Conservation (phyloP, 768 basidiomycete genomes). For the Mycena epipterygia region DNA sequence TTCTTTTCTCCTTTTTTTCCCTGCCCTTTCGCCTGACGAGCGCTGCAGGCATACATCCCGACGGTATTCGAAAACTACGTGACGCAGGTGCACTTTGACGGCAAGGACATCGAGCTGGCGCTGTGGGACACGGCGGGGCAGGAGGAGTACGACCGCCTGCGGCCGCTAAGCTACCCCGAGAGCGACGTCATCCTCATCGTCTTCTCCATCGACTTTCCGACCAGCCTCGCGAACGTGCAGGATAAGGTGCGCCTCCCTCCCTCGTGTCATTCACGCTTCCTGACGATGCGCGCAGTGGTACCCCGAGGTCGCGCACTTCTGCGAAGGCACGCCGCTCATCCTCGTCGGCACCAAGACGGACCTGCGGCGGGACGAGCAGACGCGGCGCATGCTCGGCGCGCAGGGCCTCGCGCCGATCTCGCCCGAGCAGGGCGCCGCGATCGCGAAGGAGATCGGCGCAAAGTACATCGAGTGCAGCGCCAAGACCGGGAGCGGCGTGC, state of each 20-base stretch:
- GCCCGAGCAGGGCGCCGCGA: conserved; percentile 83
- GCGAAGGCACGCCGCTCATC: conserved; percentile 89
- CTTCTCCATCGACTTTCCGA: conserved; percentile 94
- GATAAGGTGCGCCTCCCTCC: conserved; percentile 74
- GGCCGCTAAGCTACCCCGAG: conserved; percentile 90
- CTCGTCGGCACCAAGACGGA: conserved; percentile 96
- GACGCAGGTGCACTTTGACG: conserved; percentile 87
- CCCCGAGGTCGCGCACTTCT: conserved; percentile 94
- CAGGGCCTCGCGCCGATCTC: conserved; percentile 90
- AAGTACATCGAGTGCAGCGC: conserved; percentile 95
- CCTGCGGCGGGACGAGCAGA: conserved; percentile 87
- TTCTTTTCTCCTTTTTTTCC: too few species aligned
- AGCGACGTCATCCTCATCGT: conserved; percentile 95
- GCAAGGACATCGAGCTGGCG: conserved; percentile 94
- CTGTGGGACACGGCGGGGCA: conserved; percentile 99
- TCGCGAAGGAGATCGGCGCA: conserved; percentile 94
- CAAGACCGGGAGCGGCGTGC: conserved; percentile 90
- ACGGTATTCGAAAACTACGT: conserved; percentile 97
- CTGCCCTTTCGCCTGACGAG: conserved; percentile 3
- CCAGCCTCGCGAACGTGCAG: conserved; percentile 90
- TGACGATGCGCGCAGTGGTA: conserved; percentile 74
- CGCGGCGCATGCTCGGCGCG: conserved; percentile 89
- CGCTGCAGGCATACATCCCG: conserved; percentile 85
- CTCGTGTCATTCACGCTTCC: not conserved
- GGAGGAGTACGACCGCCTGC: conserved; percentile 94